Evolutionary conservation across 768 basidiomycete species (phyloP).

Genomic region (Tylopilus cervinicoccineus): DNA sequence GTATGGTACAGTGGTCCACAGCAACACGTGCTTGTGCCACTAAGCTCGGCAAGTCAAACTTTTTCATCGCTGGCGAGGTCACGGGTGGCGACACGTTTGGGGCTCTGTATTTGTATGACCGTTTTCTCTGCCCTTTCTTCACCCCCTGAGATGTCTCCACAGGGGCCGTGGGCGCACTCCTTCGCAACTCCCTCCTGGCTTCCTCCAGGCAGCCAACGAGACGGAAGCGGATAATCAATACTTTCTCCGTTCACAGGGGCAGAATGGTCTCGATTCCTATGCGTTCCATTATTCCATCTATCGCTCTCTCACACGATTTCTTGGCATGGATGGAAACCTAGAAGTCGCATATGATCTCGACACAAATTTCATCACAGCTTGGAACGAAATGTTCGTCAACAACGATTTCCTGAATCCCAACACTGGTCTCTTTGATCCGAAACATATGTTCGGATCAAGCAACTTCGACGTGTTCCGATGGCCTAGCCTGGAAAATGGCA

Average conservation of each 20-base stretch:
- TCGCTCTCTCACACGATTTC: constrained; percentile 78
- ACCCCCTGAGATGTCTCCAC: background rate
- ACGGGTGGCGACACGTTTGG: constrained; percentile 93
- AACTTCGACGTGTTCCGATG: constrained; percentile 96
- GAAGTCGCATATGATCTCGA: constrained; percentile 84
- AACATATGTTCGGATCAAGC: constrained; percentile 88
- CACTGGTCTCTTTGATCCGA: constrained; percentile 67
- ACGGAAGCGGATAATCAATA: constrained; percentile 61
- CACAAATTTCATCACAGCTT: constrained; percentile 80
- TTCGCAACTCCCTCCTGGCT: constrained; percentile 61
- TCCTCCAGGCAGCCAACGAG: constrained; percentile 64
- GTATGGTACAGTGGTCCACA: constrained; percentile 71
- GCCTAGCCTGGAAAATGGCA: constrained; percentile 85
- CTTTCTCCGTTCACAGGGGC: constrained; percentile 67
- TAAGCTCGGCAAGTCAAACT: constrained; percentile 74
- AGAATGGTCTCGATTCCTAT: constrained; percentile 66
- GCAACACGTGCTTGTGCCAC: constrained; percentile 72
- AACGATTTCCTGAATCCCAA: constrained; percentile 81
- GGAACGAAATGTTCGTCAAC: constrained; percentile 88
- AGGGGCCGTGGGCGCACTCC: constrained; percentile 90
- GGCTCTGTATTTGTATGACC: constrained; percentile 72
- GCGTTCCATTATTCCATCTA: constrained; percentile 97
- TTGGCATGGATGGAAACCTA: constrained; percentile 95
- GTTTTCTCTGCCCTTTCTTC: background rate
- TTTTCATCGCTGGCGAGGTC: constrained; percentile 89